A percentile compares a stretch with the other conserved stretches of the same genome.
Conservation (phyloP, 441 rosid genomes). For the Adansonia grandidieri region DNA sequence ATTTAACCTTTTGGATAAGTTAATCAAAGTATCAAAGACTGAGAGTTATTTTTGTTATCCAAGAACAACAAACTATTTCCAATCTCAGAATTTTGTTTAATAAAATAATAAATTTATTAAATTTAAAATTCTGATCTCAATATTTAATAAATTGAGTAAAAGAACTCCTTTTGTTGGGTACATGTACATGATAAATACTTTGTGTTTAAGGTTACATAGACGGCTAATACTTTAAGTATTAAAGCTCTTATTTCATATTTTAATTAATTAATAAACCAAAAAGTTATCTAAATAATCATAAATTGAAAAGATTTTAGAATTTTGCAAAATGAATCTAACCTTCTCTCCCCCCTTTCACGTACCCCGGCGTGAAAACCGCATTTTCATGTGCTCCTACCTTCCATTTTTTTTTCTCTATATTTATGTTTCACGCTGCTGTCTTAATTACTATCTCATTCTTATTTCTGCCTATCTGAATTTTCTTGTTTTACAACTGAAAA, state of each 20-base stretch:
- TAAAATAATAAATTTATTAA: too few species aligned
- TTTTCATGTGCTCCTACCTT: slow-evolving; percentile 47
- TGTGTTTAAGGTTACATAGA: background rate
- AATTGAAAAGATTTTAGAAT: slow-evolving; percentile 22
- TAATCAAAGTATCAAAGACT: background rate
- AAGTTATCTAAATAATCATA: slow-evolving; percentile 28
- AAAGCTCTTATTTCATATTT: background rate
- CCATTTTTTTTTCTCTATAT: background rate
- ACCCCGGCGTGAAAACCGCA: slow-evolving; percentile 60
- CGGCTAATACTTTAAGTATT: background rate
- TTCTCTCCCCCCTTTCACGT: slow-evolving; percentile 17
- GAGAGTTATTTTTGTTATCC: background rate
- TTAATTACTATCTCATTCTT: slow-evolving; percentile 5
- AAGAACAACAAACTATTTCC: background rate
- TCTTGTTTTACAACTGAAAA: slow-evolving; percentile 21
- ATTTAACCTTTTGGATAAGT: too few species aligned
- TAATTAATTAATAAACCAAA: slow-evolving; percentile 11
- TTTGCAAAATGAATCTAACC: slow-evolving; percentile 28
- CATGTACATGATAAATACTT: slow-evolving; percentile 8
- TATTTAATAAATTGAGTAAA: too few species aligned
- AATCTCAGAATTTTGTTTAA: background rate
- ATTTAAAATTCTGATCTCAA: too few species aligned
- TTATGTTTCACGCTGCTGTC: slow-evolving; percentile 25
- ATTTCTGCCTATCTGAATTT: background rate
- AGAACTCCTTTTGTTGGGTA: background rate